Evolutionary conservation across 257 asterid genomes (phyloP).

Genomic region (Solanum arcanum): DNA sequence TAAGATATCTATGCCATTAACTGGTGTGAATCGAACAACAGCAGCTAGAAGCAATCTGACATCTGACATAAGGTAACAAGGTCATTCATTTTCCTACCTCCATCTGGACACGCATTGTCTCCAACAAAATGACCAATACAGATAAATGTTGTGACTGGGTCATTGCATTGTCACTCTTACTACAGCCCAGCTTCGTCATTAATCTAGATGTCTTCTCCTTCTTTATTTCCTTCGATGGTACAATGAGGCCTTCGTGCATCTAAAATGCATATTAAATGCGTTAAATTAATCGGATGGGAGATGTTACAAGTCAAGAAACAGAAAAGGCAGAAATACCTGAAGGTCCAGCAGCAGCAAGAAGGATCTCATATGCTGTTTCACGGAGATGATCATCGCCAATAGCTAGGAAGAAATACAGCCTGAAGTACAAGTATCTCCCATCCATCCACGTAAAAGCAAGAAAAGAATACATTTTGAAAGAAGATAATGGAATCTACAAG

Average conservation of each 20-base stretch:
- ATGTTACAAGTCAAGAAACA: background rate
- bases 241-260: slow-evolving; percentile 69
- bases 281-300: background rate
- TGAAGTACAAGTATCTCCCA: background rate
- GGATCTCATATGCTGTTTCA: slow-evolving; percentile 87
- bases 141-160: slow-evolving; percentile 48
- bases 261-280: slow-evolving; percentile 8
- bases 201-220: slow-evolving; percentile 69
- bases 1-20: background rate
- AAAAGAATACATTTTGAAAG: background rate
- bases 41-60: background rate
- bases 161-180: slow-evolving; percentile 50
- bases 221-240: slow-evolving; percentile 85
- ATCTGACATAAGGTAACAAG: background rate
- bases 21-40: background rate
- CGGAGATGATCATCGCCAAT: slow-evolving; percentile 78
- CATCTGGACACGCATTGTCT: slow-evolving; percentile 97
- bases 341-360: slow-evolving; percentile 96
- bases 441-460: background rate
- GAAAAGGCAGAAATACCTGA: slow-evolving; percentile 44
- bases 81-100: slow-evolving; percentile 40
- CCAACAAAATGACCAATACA: slow-evolving; percentile 84
- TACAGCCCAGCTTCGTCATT: slow-evolving; percentile 82
- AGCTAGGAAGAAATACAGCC: slow-evolving; percentile 30
- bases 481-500: background rate